Base-by-base conservation (phyloP, 176 grass and related monocot species). In the Elaeis guineensis region DNA sequence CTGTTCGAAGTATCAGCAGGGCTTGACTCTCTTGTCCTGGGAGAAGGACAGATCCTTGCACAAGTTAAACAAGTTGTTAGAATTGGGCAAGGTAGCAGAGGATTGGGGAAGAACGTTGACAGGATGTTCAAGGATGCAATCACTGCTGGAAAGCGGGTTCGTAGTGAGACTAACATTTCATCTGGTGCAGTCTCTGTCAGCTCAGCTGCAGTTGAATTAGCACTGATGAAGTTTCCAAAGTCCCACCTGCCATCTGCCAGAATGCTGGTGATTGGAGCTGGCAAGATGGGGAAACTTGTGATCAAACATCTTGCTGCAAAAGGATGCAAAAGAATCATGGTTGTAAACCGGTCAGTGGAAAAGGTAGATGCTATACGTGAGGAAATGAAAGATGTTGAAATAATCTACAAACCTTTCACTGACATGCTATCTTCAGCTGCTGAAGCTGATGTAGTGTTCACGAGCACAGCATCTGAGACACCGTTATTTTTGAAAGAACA, bases 101-200 rank as follows among this genome's bases (percentile, higher is more conserved):
- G 89, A 20, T 58, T 95, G 30, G 89, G 89, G 39, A 95, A 89
- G 79, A 95, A 95, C 81, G 89, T 95, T 9, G 89, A 95, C 64
- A 77, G 89, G 63, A 95, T 95, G 89, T 95, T 95, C 89, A 95
- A 95, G 72, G 89, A 89, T 63, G 89, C 89, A 64, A 94, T 95
- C 67, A 89, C 89, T 18, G 85, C 89, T 35, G 89, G 89, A 66
- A 94, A 95, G 61, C 84, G 89, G 17, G 89, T 95, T 19, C 78
- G 89, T 11, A 73, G 80, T 4, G 84, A 95, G 52, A 95, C 84
- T 16, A 95, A 95, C 52, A 95, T 89, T 70, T 95, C 89, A 32
- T 75, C 84, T 50, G 89, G 89, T 65, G 89, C 84, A 15, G 89
- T 95, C n/a, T 95, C 84, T 79, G 84, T 95, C 62, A 95, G 89